Evolutionary conservation across 371 early-diverging fungal genomes (phyloP), one percentile per base, ranked within the genome.

Genomic region (Apophysomyces elegans): DNA sequence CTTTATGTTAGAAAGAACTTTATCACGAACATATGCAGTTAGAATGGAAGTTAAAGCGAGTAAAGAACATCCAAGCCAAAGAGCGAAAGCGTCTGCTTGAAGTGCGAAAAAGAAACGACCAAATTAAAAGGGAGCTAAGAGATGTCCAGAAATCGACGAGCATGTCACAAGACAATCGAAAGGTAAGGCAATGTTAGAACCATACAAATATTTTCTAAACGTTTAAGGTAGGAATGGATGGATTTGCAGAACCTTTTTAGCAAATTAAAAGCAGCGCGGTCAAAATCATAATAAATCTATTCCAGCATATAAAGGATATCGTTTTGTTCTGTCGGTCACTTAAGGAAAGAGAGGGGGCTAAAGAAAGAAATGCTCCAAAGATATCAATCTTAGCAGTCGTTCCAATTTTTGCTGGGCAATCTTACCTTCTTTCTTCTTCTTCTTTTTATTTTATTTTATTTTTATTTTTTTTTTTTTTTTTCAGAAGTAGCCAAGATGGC

Each of bases 11-110:
- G 46, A 45, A 45, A 45, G 46, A n/a, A 13, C 46, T 45, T 6
- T 45, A 45, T 45, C 46, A 45, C 16, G 46, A 45, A 18, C 46
- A 45, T 45, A 45, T 45, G 46, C 46, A 45, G 13, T 45, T 45
- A 11, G 46, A 45, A 45, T 45, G 46, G 46, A 45, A 45, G 46
- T 18, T 45, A 18, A 45, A 45, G 16, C 46, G 46, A 45, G 46
- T 45, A 13, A 45, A 13, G 13, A 45, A 45, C 16, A 13, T 45
- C 13, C 46, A 45, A 45, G 16, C 46, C 13, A 45, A 45, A 2
- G 46, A 45, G 46, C 46, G 46, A 12, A 45, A 45, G 13, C 46
- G 13, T 6, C 7, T 45, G 6, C 46, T 45, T 7, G 12, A 45
- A 45, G 13, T 18, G 13, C 46, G 46, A 18, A 45, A 45, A 13